Conservation (phyloP, 495 filamentous ascomycete genomes). For the Clavariopsis aquatica region DNA sequence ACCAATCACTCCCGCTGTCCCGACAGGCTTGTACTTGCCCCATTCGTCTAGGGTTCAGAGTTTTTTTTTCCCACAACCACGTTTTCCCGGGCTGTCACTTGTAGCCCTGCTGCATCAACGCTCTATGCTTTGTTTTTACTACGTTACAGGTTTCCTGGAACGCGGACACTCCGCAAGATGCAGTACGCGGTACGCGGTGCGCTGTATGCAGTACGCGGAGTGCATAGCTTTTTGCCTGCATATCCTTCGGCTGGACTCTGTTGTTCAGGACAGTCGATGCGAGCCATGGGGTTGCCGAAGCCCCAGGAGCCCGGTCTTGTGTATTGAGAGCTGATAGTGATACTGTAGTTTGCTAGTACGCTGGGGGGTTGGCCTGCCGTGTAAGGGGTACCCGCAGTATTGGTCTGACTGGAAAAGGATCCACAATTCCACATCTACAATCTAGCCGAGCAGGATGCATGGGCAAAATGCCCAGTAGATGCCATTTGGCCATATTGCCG, state of each 20-base stretch:
- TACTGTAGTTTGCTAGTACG: background rate
- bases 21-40: constrained; percentile 12
- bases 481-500: background rate
- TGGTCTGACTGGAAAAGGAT: background rate
- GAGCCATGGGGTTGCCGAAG: background rate
- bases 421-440: constrained; percentile 8
- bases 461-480: background rate
- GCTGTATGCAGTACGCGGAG: background rate
- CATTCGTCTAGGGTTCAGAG: background rate
- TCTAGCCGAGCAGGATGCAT: background rate
- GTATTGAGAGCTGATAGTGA: background rate
- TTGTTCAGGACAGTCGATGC: background rate
- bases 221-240: background rate
- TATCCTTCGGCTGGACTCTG: constrained; percentile 5
- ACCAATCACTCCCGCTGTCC: background rate
- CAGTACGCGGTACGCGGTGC: constrained; percentile 1
- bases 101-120: background rate
- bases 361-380: background rate
- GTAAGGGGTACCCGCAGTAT: background rate
- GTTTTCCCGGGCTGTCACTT: constrained; percentile 1
- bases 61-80: constrained; percentile 14
- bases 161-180: constrained; percentile 13
- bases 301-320: no score
- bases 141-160: constrained; percentile 5
- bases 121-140: background rate